Conservation (phyloP, 2,329 filamentous ascomycete species). For the Ilyonectria sp. region DNA sequence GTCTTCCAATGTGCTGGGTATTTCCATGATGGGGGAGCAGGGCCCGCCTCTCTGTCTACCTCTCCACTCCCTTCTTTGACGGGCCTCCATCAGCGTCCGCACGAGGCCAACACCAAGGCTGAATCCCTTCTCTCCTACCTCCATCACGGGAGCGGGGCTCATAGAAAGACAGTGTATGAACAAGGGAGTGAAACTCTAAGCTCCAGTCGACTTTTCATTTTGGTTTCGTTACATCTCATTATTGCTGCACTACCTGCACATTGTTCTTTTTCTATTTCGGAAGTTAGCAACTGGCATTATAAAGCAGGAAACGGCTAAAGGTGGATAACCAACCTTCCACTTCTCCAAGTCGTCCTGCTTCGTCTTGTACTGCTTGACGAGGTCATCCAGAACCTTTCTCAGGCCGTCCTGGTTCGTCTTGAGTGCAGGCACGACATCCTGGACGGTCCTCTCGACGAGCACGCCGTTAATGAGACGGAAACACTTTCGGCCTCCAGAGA, state of each 20-base stretch:
- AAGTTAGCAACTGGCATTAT: slow-evolving; percentile 27
- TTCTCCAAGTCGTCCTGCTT: slow-evolving; percentile 97
- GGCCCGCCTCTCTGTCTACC: neutral
- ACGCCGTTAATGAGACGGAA: slow-evolving; percentile 99
- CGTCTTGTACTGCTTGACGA: slow-evolving; percentile 95
- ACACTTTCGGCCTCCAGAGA: slow-evolving; percentile 90
- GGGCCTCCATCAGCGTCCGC: neutral
- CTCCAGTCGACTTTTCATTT: slow-evolving; percentile 28
- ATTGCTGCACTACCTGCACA: slow-evolving; percentile 87
- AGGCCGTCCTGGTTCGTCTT: slow-evolving; percentile 95
- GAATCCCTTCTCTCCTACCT: slow-evolving; percentile 13
- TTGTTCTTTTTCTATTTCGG: slow-evolving; percentile 86
- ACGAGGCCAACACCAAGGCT: neutral
- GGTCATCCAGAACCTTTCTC: slow-evolving; percentile 92
- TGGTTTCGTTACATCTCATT: slow-evolving; percentile 41
- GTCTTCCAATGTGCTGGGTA: slow-evolving; percentile 11
- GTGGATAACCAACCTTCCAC: slow-evolving; percentile 84
- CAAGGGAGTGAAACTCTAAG: slow-evolving; percentile 5
- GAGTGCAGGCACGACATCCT: slow-evolving; percentile 91
- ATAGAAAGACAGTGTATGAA: slow-evolving; percentile 5
- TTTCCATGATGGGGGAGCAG: neutral
- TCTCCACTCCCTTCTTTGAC: slow-evolving; percentile 7
- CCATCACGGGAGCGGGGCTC: slow-evolving; percentile 3
- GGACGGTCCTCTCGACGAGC: slow-evolving; percentile 91
- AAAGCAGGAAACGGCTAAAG: neutral